A percentile compares a stretch with the other conserved stretches of the same genome.
Evolutionary conservation across 2,329 filamentous ascomycete species (phyloP).

Genomic region (Corinectria fuckeliana): DNA sequence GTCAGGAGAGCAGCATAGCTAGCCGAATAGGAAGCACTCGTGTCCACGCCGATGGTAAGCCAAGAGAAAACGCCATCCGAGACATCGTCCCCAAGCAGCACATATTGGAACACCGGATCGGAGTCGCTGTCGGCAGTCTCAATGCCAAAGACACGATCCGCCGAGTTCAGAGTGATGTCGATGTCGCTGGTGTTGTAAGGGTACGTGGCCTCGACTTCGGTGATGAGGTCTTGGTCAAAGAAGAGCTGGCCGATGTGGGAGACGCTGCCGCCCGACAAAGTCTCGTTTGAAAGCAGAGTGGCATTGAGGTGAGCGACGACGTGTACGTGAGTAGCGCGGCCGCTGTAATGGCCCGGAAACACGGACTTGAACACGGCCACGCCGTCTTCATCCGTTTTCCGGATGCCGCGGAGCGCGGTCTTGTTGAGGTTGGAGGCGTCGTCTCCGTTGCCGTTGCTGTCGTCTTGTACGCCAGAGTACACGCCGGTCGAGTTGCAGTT

Average conservation of each 20-base stretch:
- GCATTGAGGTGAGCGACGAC: conserved; percentile 45
- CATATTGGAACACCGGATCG: background rate
- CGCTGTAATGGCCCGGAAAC: conserved; percentile 52
- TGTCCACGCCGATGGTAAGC: background rate
- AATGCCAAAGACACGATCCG: background rate
- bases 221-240: conserved; percentile 62
- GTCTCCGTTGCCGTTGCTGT: conserved; percentile 44
- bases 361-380: conserved; percentile 50
- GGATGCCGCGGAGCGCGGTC: conserved; percentile 50
- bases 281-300: conserved; percentile 54
- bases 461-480: conserved; percentile 49
- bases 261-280: conserved; percentile 34
- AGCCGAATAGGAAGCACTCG: background rate
- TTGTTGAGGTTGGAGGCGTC: conserved; percentile 38
- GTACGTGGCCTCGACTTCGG: conserved; percentile 50
- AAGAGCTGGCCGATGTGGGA: conserved; percentile 69
- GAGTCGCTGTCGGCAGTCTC: background rate
- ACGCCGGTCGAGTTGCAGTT: conserved; percentile 54
- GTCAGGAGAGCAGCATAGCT: background rate
- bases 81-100: background rate
- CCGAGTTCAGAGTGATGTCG: background rate
- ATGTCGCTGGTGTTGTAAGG: conserved; percentile 50
- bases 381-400: conserved; percentile 48
- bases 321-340: conserved; percentile 50
- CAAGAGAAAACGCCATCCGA: background rate